phyloP scores from a whole-genome alignment of 2,329 filamentous ascomycete species.

The Hymenotorrendiella dingleyae region DNA sequence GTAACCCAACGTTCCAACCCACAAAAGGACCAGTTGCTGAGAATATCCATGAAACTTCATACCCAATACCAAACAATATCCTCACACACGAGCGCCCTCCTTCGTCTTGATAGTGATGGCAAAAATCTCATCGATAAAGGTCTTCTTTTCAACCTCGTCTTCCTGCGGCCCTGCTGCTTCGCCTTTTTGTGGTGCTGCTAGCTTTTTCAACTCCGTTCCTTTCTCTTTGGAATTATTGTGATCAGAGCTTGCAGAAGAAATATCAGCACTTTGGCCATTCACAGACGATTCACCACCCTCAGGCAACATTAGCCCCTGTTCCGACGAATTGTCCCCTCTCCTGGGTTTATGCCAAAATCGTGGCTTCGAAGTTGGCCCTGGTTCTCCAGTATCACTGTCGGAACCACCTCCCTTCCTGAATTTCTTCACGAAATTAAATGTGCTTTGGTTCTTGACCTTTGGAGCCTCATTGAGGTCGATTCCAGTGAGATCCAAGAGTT shows the following conservation, averaged over 20 bases:
- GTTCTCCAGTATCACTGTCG: background rate
- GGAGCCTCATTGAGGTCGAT: background rate
- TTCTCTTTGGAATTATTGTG: background rate
- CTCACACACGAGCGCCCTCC: slow-evolving; percentile 3
- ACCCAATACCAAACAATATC: background rate
- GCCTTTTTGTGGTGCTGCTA: background rate
- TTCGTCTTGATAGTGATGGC: slow-evolving; percentile 8
- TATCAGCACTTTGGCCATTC: too few species aligned
- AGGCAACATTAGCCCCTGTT: background rate
- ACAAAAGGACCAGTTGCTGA: too few species aligned
- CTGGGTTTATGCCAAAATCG: background rate
- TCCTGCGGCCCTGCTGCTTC: background rate
- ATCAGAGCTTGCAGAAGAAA: background rate
- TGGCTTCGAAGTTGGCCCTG: background rate
- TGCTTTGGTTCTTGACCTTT: background rate
- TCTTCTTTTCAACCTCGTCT: slow-evolving; percentile 3
- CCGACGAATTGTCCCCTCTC: background rate
- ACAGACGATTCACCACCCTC: background rate
- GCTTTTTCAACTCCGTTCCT: background rate
- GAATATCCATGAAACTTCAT: background rate
- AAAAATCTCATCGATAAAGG: slow-evolving; percentile 10
- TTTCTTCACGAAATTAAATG: background rate
- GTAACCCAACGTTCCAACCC: too few species aligned
- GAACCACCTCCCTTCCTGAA: background rate
- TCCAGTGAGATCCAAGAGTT: background rate